phyloP scores from a whole-genome alignment of 2,329 filamentous ascomycete species.

The Escovopsis sp. region DNA sequence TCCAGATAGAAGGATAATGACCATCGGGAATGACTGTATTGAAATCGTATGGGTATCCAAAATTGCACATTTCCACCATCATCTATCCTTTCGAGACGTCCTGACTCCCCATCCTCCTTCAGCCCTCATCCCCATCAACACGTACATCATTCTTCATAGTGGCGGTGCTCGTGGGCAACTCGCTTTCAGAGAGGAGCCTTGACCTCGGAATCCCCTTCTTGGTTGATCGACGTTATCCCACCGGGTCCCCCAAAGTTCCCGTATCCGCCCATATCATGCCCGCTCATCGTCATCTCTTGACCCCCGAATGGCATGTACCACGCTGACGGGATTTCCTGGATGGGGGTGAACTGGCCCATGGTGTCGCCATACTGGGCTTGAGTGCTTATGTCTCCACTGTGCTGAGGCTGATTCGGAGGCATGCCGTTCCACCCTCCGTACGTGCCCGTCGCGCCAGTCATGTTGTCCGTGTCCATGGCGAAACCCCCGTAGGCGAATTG shows the following conservation, averaged over 20 bases:
- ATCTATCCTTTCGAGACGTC: background rate
- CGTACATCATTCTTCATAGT: background rate
- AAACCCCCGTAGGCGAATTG: conserved; percentile 67
- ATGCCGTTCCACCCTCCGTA: conserved; percentile 29
- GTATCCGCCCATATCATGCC: conserved; percentile 34
- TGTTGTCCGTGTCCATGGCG: conserved; percentile 31
- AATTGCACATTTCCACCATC: background rate
- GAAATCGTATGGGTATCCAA: background rate
- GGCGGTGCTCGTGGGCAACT: background rate
- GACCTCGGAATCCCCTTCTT: conserved; percentile 1
- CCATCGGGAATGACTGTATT: too few relatives aligned
- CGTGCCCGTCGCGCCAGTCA: conserved; percentile 26
- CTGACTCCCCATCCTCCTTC: background rate
- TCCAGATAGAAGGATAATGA: too few relatives aligned
- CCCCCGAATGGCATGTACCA: conserved; percentile 83
- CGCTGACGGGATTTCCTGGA: conserved; percentile 43
- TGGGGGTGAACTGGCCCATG: conserved; percentile 11
- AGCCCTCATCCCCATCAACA: conserved; percentile 2
- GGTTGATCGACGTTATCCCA: conserved; percentile 22
- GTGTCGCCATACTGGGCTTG: conserved; percentile 9
- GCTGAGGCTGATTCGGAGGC: conserved; percentile 12
- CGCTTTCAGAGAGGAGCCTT: background rate
- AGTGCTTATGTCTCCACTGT: conserved; percentile 11
- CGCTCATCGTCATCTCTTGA: conserved; percentile 29
- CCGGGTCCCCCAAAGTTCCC: conserved; percentile 28